These are phyloP conservation scores for Gyrodon lividus DNA, from an alignment of 768 basidiomycete species.

Conservation along the genomic window DNA sequence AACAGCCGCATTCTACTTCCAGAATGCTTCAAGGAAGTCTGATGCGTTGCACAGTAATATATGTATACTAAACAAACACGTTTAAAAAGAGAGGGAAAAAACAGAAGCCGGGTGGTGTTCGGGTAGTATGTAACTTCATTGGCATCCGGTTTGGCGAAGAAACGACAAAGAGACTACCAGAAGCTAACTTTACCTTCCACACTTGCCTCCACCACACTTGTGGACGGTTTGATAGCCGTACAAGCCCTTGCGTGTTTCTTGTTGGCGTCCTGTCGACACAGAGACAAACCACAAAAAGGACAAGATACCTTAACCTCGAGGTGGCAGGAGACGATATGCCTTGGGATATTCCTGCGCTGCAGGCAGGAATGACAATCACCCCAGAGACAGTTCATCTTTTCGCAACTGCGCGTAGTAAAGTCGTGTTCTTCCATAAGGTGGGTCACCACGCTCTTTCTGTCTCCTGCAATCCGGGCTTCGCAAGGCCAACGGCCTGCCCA, in stretches of 20 bases:
- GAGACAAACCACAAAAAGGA: slow-evolving; percentile 8
- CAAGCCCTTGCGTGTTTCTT: slow-evolving; percentile 19
- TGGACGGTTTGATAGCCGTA: neutral
- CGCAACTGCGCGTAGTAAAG: slow-evolving; percentile 18
- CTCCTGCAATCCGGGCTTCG: slow-evolving; percentile 13
- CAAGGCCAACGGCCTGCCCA: slow-evolving; percentile 18
- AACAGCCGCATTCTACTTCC: no score
- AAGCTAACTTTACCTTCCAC: neutral
- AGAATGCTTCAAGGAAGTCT: neutral
- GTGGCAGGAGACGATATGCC: slow-evolving; percentile 26
- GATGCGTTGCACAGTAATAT: no score
- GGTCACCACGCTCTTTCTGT: slow-evolving; percentile 16
- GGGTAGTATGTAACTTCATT: no score
- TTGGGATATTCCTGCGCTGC: slow-evolving; percentile 27
- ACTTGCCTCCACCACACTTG: neutral
- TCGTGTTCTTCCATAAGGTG: slow-evolving; percentile 22
- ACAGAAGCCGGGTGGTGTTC: neutral
- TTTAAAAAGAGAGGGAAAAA: neutral
- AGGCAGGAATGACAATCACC: slow-evolving; percentile 9
- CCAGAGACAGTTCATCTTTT: slow-evolving; percentile 18
- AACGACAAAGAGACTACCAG: slow-evolving; percentile 17
- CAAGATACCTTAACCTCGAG: slow-evolving; percentile 24
- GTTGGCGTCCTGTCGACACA: slow-evolving; percentile 24
- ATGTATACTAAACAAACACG: no score
- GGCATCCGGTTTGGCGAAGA: neutral